These are phyloP conservation scores for Plasmodium relictum DNA, from an alignment of 169 alveolate genomes.

Conservation along the genomic window DNA sequence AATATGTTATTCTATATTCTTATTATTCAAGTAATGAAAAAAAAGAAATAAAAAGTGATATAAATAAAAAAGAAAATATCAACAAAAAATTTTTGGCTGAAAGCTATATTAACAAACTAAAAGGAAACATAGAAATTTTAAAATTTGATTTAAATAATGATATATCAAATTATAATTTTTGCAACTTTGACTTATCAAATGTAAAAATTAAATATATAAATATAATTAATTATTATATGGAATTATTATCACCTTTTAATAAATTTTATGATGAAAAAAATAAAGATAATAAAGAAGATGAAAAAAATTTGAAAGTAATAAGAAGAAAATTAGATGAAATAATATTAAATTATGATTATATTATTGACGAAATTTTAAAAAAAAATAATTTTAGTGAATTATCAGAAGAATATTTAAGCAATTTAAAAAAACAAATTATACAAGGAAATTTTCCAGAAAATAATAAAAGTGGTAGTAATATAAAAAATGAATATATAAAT, in stretches of 20 bases:
- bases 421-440: slow-evolving; percentile 11
- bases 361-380: slow-evolving; percentile 27
- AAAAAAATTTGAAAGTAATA: slow-evolving; percentile 10
- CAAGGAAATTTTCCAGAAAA: slow-evolving; percentile 22
- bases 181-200: neutral
- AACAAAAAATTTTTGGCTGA: neutral
- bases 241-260: slow-evolving; percentile 37
- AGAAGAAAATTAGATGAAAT: slow-evolving; percentile 39
- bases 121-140: neutral
- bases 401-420: slow-evolving; percentile 3
- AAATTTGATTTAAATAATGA: neutral
- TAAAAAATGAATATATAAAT: slow-evolving; percentile 3
- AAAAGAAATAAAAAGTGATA: neutral
- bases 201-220: slow-evolving; percentile 30
- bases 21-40: slow-evolving; percentile 13
- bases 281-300: neutral
- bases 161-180: neutral
- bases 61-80: neutral
- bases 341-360: slow-evolving; percentile 46
- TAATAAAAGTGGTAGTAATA: neutral
- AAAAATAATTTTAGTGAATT: slow-evolving; percentile 19
- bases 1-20: slow-evolving; percentile 39
- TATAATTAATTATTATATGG: slow-evolving; percentile 57
- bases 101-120: neutral
- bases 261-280: slow-evolving; percentile 18